Evolutionary conservation across 2,329 filamentous ascomycete species (phyloP), one percentile per base, ranked within the genome.

Genomic region (Macroventuria anomochaeta): DNA sequence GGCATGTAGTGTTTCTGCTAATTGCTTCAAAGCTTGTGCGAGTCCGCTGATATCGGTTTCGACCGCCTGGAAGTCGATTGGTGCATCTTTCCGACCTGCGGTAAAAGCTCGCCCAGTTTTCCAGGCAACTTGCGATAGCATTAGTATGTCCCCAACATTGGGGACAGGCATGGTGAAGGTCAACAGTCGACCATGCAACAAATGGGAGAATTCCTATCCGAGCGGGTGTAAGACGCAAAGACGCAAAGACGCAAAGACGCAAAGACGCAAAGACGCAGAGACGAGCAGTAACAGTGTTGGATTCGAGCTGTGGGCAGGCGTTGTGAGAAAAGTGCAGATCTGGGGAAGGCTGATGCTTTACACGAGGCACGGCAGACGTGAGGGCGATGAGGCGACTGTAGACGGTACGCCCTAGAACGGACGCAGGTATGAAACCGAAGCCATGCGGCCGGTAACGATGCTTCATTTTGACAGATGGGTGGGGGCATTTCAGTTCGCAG

Each of bases 71-170:
- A 80, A 80, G 21, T 77, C 75, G 25, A 62, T 25, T 1, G 77
- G 77, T 6, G 75, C 75, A 46, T 67, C 64, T 43, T 72, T 72
- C 26, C 73, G 71, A 21, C 74, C 75, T 17, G 77, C 66, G 5
- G 71, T 73, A 60, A 80, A 81, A 1, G 77, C 73, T 42, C 76
- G 65, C 21, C 76, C 77, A 33, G 77, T 75, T 56, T 74, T 78
- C 77, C 77, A 80, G 18, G 78, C 77, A 34, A 74, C 69, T 61
- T 80, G 77, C 5, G 76, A 79, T 13, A 80, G 69, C 72, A 77
- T 76, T 33, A 80, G 60, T 17, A 79, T 76, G 64, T 80, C 78
- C 50, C 77, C 78, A 53, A 73, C 66, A 23, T 58, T 75, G 51
- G 70, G 71, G 54, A 71, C 63, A 44, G 67, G 49, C 71, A 74